phyloP scores from a whole-genome alignment of 2,329 filamentous ascomycete genomes.

The Colletotrichum chlorophyti region DNA sequence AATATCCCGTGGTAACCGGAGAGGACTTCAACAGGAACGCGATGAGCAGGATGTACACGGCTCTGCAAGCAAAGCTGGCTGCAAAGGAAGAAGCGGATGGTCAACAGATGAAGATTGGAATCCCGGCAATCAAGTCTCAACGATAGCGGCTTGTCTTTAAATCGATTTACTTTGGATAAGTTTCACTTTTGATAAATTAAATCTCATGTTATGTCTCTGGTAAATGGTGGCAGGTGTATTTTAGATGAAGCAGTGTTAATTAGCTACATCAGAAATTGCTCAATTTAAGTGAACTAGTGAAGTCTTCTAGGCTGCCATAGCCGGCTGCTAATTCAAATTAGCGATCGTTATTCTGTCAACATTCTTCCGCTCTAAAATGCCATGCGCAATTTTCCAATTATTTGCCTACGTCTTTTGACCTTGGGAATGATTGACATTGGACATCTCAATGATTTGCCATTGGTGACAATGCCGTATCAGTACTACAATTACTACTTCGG shows the following conservation, averaged over 20 bases:
- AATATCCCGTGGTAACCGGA: constrained; percentile 67
- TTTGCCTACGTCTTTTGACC: neutral
- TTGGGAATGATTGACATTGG: neutral
- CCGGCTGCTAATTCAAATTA: no score
- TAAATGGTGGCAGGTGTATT: neutral
- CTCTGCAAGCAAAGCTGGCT: constrained; percentile 2
- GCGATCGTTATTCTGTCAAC: no score
- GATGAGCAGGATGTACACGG: constrained; percentile 7
- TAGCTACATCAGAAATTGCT: no score
- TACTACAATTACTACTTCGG: neutral
- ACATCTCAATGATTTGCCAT: neutral
- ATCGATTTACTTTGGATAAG: no score
- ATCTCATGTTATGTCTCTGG: neutral
- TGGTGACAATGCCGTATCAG: neutral
- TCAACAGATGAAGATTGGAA: neutral
- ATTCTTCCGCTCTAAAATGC: no score
- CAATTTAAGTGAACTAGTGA: no score
- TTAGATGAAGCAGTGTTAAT: neutral
- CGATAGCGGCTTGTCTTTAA: neutral
- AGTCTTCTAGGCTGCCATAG: no score
- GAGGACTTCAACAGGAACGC: constrained; percentile 58
- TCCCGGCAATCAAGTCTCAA: neutral
- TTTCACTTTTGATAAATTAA: neutral
- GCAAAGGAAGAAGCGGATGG: neutral
- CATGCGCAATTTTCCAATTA: no score